These are phyloP conservation scores for Chrysochromulina parva DNA, from an alignment of 78 protist genomes.

Conservation along the genomic window DNA sequence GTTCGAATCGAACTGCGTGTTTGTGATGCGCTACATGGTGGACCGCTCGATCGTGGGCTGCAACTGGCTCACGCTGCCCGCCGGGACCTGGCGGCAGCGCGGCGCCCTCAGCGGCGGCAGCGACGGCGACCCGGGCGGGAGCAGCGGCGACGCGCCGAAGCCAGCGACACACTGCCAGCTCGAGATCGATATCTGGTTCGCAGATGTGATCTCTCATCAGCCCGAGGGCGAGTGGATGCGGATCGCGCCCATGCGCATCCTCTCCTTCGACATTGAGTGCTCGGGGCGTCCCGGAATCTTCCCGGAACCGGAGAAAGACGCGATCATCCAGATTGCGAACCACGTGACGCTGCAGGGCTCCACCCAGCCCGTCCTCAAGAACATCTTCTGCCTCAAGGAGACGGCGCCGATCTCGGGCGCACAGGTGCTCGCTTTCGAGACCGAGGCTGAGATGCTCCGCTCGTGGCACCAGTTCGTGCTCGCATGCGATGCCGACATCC, in stretches of 20 bases:
- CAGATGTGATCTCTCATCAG: conserved; percentile 32
- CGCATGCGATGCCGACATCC: conserved; percentile 93
- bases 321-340: conserved; percentile 98
- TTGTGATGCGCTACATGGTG: conserved; percentile 89
- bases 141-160: neutral
- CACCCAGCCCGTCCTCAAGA: neutral
- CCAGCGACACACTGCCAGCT: conserved; percentile 47
- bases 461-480: conserved; percentile 63
- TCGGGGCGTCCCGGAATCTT: conserved; percentile 92
- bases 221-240: conserved; percentile 74
- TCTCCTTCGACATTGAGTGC: conserved; percentile 96
- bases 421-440: conserved; percentile 70
- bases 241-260: conserved; percentile 95
- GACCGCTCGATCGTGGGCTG: conserved; percentile 65
- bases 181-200: conserved; percentile 48
- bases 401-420: neutral
- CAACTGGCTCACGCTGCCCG: conserved; percentile 62
- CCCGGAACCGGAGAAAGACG: conserved; percentile 97
- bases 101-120: neutral
- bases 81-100: conserved; percentile 64
- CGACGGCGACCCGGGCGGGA: too few relatives aligned
- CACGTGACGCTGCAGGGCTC: conserved; percentile 46
- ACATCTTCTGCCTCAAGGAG: conserved; percentile 70
- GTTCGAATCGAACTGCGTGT: neutral
- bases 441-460: conserved; percentile 80